Percentiles rank a stretch among this genome's conserved stretches.
Conservation (phyloP, 805 yeast genomes). For the Blastobotrys peoriensis region DNA sequence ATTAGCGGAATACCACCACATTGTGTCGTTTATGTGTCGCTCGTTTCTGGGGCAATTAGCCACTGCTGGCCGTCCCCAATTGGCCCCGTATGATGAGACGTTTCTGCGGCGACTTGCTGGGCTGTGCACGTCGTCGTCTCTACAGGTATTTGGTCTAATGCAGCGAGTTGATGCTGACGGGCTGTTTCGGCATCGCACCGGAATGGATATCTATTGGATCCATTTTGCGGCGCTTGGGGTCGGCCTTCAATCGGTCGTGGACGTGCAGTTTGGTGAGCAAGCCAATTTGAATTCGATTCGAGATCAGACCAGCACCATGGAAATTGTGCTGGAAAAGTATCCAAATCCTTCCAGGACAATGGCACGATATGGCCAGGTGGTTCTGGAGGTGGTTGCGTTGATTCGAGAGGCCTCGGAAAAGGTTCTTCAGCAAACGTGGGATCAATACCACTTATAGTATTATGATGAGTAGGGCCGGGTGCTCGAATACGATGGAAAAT, state of each 20-base stretch:
- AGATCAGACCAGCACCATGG: neutral
- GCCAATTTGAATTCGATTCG: neutral
- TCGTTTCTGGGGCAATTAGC: conserved; percentile 2
- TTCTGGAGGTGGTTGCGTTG: neutral
- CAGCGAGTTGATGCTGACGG: conserved; percentile 2
- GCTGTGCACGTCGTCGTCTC: conserved; percentile 1
- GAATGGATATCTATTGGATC: conserved; percentile 2
- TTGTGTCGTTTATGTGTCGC: conserved; percentile 4
- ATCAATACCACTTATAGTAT: neutral
- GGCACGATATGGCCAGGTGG: neutral
- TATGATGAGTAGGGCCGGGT: neutral
- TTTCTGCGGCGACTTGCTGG: neutral
- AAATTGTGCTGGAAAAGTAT: neutral
- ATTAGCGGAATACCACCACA: conserved; percentile 2
- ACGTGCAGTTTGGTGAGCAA: neutral
- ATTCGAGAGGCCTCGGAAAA: neutral
- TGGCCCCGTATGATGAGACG: neutral
- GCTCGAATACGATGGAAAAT: neutral
- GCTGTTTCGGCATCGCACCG: neutral
- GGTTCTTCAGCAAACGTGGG: neutral
- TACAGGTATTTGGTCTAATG: neutral
- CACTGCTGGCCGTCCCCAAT: neutral
- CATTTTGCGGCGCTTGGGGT: neutral
- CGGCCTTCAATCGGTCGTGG: neutral
- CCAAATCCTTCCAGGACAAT: neutral